Evolutionary conservation across 2,329 filamentous ascomycete species (phyloP), one percentile per base, ranked within the genome.

Genomic region (Fusarium poae): DNA sequence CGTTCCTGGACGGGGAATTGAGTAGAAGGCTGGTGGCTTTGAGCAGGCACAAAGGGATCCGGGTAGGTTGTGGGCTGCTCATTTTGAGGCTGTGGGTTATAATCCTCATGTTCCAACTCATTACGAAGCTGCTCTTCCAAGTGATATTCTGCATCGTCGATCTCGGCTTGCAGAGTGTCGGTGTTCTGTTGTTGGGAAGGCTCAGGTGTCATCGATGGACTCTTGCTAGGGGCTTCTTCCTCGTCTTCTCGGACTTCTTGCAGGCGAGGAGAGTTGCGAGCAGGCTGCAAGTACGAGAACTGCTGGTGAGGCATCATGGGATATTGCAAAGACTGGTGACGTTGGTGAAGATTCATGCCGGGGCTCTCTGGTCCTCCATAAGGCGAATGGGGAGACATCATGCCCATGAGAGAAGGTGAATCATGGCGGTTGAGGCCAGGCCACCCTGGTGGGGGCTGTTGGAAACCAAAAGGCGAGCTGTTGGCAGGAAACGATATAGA

Each of bases 121-220:
- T 91, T 89, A 52, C 92, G 89, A 65, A 94, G 89, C 64, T 92
- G 89, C 76, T 94, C 89, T 76, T 94, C 92, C 65, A 96, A 79
- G 72, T 95, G 92, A 75, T 96, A 95, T 73, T 97, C 92, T 6
- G 92, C 91, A 74, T 94, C 92, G 50, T 96, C 91, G 57, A 97
- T 91, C 71, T 96, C 93, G 65, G 90, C 91, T 77, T 97, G 93
- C 25, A 97, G 84, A 71, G 94, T 94, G 72, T 94, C 91, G 46
- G 81, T 79, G 53, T 84, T 80, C 45, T 81, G 81, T 49, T 81
- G 81, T 46, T 79, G 79, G 13, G 72, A 57, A 12, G 84, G 81
- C 71, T 89, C 85, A 0, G 86, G 84, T 0, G 84, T 86, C 73
- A 85, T 86, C 2, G 84, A 86, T 12, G 82, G 83, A 58, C 82